A percentile compares a stretch with the other conserved stretches of the same genome.
These are phyloP conservation scores for Candida sanyaensis DNA, from an alignment of 1,139 yeast genomes.

Conservation along the genomic window DNA sequence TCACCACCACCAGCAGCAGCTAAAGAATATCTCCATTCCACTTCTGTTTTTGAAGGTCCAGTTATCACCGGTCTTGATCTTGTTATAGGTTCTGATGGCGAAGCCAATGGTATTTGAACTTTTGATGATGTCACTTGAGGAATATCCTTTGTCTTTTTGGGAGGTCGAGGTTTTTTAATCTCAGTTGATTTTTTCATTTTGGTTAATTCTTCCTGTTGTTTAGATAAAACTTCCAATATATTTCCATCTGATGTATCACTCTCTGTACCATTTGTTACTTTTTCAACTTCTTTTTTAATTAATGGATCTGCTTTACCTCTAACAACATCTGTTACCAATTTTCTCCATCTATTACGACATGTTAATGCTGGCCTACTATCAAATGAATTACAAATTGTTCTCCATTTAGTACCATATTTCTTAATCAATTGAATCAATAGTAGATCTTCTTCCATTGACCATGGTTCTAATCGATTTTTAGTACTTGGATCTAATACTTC, in stretches of 20 bases:
- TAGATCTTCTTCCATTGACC: constrained; percentile 81
- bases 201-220: constrained; percentile 16
- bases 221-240: constrained; percentile 14
- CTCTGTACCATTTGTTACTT: constrained; percentile 26
- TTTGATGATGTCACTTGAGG: not conserved
- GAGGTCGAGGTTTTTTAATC: constrained; percentile 3
- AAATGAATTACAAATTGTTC: constrained; percentile 72
- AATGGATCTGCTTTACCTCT: constrained; percentile 53
- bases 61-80: constrained; percentile 6
- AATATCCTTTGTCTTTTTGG: not conserved
- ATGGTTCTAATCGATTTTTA: constrained; percentile 73
- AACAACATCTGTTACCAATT: constrained; percentile 74
- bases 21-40: constrained; percentile 39
- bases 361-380: constrained; percentile 85
- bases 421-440: constrained; percentile 65
- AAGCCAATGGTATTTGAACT: not conserved
- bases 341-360: constrained; percentile 91
- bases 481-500: constrained; percentile 87
- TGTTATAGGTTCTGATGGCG: not conserved
- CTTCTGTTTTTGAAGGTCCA: constrained; percentile 17
- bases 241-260: constrained; percentile 2
- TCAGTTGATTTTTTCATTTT: constrained; percentile 4
- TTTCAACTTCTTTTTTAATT: constrained; percentile 38
- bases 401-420: constrained; percentile 87
- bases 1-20: constrained; percentile 16